Percentiles rank a stretch among this genome's conserved stretches.
Evolutionary conservation across 78 protist species (phyloP).

Genomic region (Dictyostelium discoideum): dicty_2.7 NC_007088.5:7323501-7324000

Average conservation of each 20-base stretch:
- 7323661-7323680: neutral
- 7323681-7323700: neutral
- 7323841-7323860: neutral
- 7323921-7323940: conserved; percentile 64
- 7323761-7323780: neutral
- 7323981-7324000: conserved; percentile 60
- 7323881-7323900: conserved; percentile 40
- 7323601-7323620: conserved; percentile 45
- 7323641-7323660: neutral
- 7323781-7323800: neutral
- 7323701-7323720: neutral
- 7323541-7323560: conserved; percentile 42
- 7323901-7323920: conserved; percentile 37
- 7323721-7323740: neutral
- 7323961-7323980: conserved; percentile 30
- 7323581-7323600: conserved; percentile 38
- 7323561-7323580: conserved; percentile 23
- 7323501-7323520: too few relatives aligned
- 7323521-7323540: too few relatives aligned
- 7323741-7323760: neutral
- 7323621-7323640: conserved; percentile 48
- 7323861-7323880: neutral
- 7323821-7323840: conserved; percentile 13
- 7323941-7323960: conserved; percentile 39
- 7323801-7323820: conserved; percentile 44